These are phyloP conservation scores for Nelumbo lutea DNA, from an alignment of 164 flowering plant species.

Conservation along the genomic window DNA sequence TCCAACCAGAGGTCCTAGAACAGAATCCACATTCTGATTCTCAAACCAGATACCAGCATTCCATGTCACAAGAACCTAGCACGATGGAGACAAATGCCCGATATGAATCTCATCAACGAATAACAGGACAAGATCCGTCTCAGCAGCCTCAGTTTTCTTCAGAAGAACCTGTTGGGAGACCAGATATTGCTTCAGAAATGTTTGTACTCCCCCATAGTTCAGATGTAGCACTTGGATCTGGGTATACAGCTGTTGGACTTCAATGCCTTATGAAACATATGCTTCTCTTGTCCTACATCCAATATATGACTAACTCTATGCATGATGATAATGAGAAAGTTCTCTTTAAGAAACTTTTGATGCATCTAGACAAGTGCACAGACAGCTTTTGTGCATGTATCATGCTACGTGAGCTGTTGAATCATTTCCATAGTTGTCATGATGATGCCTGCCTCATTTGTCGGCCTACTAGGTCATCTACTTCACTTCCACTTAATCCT, in stretches of 20 bases:
- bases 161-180: not conserved
- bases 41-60: not conserved
- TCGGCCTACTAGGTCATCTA: not conserved
- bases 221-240: not conserved
- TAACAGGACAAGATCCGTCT: not conserved
- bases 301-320: constrained; percentile 3
- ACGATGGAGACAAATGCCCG: not conserved
- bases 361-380: constrained; percentile 10
- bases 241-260: not conserved
- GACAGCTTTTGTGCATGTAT: constrained; percentile 6
- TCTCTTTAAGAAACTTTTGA: not conserved
- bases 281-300: constrained; percentile 7
- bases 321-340: not conserved
- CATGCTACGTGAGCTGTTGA: not conserved
- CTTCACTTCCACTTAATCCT: not conserved
- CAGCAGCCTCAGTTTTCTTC: not conserved
- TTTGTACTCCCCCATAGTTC: not conserved
- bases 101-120: not conserved
- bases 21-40: not conserved
- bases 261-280: not conserved
- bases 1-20: not conserved
- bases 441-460: constrained; percentile 10
- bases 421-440: constrained; percentile 16
- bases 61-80: not conserved
- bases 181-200: not conserved